Evolutionary conservation across 306 rosid species (phyloP), one percentile per base, ranked within the genome.

Genomic region (Rubus parviflorus): DNA sequence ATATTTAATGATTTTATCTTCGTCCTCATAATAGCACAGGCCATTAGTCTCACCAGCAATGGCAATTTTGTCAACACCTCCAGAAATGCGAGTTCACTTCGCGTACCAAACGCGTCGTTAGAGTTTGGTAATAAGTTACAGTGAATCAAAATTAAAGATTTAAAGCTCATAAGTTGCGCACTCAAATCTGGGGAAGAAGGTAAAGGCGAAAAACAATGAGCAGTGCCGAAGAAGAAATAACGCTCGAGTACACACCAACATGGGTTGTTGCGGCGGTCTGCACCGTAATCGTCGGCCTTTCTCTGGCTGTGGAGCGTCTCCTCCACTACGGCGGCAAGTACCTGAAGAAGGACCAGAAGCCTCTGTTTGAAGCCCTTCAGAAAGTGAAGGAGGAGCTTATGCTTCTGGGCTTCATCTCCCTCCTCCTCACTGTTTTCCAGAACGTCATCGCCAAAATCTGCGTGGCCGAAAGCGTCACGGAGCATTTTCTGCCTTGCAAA

Each of bases 381-480:
- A 95, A 95, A 62, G 82, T 95, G 57, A 95, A 95, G 82, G 99
- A 95, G 82, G 99, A 95, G 86, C 80, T 95, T 58, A 95, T 95
- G 99, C 87, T 95, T 2, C 30, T 95, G 84, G 99, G 99, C 0
- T 92, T 95, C 70, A 95, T 95, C 25, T 95, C 99, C 4, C 94
- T 95, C 38, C 92, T 95, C 30, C 84, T 95, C 72, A 88, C 99
- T 16, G 99, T 95, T 11, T 81, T 86, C 1, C 99, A 92, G 70
- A 90, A 85, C 63, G 38, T 82, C 65, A 81, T 95, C 14, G 74
- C 96, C 77, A 92, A 87, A 81, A 74, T 90, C 76, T 95, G 99
- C 69, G 91, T 92, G 23, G 67, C 81, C 0, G 45, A 64, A n/a
- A 8, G 8, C 8, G 4, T 87, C 16, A 70, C 77, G 7, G 81